Evolutionary conservation across 345 rosid species (phyloP).

Genomic region (Corchorus capsularis): DNA sequence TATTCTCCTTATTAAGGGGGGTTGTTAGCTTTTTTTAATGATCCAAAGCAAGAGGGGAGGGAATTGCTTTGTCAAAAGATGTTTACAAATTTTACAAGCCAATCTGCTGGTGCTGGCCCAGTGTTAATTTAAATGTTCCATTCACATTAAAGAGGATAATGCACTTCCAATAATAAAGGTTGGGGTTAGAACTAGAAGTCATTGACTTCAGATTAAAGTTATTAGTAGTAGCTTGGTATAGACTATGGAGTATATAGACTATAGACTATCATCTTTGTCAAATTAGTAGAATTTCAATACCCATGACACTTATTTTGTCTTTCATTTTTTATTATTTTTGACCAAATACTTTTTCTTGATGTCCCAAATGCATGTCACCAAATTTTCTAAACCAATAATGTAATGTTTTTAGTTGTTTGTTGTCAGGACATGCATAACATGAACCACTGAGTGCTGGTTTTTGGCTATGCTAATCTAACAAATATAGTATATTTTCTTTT

Average conservation of each 20-base stretch:
- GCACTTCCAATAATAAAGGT: constrained; percentile 16
- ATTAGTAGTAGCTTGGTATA: neutral
- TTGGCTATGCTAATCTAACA: neutral
- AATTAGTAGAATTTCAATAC: constrained; percentile 16
- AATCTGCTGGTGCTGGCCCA: constrained; percentile 23
- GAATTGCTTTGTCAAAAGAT: constrained; percentile 31
- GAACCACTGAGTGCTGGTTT: constrained; percentile 20
- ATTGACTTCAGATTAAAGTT: constrained; percentile 19
- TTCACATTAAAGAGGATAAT: constrained; percentile 13
- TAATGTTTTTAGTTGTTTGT: neutral
- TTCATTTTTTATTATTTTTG: constrained; percentile 12
- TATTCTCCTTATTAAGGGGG: constrained; percentile 7
- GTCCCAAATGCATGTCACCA: neutral
- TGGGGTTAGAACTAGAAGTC: constrained; percentile 15
- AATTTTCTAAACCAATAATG: neutral
- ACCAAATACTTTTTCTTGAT: neutral
- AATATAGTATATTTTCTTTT: constrained; percentile 27
- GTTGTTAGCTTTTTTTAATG: neutral
- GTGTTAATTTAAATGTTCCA: constrained; percentile 13
- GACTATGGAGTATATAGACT: neutral
- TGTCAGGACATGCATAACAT: neutral
- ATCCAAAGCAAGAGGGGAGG: neutral
- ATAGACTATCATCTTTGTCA: constrained; percentile 2
- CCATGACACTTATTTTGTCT: neutral
- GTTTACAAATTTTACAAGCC: constrained; percentile 1